phyloP scores from a whole-genome alignment of 495 filamentous ascomycete genomes.

The Talaromyces ruber region DNA sequence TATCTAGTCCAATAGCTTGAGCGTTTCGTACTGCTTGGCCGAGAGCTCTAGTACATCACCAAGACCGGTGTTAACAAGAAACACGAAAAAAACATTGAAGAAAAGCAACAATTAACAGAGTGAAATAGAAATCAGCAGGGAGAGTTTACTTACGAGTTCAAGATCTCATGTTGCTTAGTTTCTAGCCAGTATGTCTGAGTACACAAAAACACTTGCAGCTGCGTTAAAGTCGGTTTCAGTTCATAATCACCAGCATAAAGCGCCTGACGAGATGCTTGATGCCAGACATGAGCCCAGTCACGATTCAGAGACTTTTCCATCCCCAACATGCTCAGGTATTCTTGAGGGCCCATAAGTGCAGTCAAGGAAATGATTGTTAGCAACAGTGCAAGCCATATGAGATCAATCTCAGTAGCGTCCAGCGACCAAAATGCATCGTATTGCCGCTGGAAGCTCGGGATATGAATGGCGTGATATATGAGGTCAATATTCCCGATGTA shows the following conservation, averaged over 20 bases:
- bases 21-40: slow-evolving; percentile 5
- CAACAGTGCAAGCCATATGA: slow-evolving; percentile 8
- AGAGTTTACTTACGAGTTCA: slow-evolving; percentile 3
- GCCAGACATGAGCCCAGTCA: slow-evolving; percentile 6
- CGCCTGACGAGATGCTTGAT: slow-evolving; percentile 4
- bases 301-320: not conserved
- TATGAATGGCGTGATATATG: slow-evolving; percentile 7
- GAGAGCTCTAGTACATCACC: not conserved
- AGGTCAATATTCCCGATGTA: slow-evolving; percentile 9
- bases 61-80: not conserved
- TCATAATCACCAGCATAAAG: slow-evolving; percentile 3
- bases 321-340: not conserved
- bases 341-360: slow-evolving; percentile 3
- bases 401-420: slow-evolving; percentile 2
- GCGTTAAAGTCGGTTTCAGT: slow-evolving; percentile 1
- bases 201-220: slow-evolving; percentile 4
- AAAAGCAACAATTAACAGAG: not conserved
- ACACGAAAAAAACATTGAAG: not conserved
- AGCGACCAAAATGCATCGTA: slow-evolving; percentile 3
- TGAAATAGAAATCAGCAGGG: not conserved
- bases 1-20: slow-evolving; percentile 1
- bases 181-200: slow-evolving; percentile 6
- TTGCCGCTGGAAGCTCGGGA: slow-evolving; percentile 5
- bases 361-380: slow-evolving; percentile 4
- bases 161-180: slow-evolving; percentile 3